Evolutionary conservation across 2,329 filamentous ascomycete species (phyloP).

Genomic region (Diplodia corticola): DNA sequence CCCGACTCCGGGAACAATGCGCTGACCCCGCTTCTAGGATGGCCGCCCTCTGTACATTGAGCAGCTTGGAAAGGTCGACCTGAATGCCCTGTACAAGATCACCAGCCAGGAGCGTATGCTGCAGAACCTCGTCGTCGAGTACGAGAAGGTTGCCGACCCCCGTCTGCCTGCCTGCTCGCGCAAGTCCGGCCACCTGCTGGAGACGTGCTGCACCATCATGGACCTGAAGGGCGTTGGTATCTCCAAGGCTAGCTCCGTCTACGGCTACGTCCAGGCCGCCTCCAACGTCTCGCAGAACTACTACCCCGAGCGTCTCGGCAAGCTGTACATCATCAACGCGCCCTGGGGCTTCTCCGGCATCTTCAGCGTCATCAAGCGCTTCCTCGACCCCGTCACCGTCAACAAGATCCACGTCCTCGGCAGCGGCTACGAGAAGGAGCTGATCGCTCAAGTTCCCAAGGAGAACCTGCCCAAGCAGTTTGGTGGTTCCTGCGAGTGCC

Average conservation of each 20-base stretch:
- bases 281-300: conserved; percentile 96
- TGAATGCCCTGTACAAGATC: conserved; percentile 88
- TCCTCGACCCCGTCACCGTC: conserved; percentile 95
- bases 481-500: conserved; percentile 80
- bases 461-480: conserved; percentile 89
- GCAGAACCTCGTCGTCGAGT: conserved; percentile 93
- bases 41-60: conserved; percentile 97
- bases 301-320: conserved; percentile 95
- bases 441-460: conserved; percentile 78
- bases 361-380: conserved; percentile 85
- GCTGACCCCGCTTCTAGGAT: conserved; percentile 59
- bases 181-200: conserved; percentile 83
- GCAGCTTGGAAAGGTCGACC: conserved; percentile 88
- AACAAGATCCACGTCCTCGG: conserved; percentile 94
- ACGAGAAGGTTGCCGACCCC: conserved; percentile 92
- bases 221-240: conserved; percentile 94
- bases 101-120: conserved; percentile 92
- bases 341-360: conserved; percentile 91
- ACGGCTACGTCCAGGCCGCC: conserved; percentile 81
- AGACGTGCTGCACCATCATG: conserved; percentile 98
- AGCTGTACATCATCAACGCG: conserved; percentile 96
- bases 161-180: conserved; percentile 93
- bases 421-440: conserved; percentile 75
- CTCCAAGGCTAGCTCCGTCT: conserved; percentile 77
- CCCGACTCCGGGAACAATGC: background rate